Conservation (phyloP, 179 eudicot species). For the Sideroxylon spinosum region DNA sequence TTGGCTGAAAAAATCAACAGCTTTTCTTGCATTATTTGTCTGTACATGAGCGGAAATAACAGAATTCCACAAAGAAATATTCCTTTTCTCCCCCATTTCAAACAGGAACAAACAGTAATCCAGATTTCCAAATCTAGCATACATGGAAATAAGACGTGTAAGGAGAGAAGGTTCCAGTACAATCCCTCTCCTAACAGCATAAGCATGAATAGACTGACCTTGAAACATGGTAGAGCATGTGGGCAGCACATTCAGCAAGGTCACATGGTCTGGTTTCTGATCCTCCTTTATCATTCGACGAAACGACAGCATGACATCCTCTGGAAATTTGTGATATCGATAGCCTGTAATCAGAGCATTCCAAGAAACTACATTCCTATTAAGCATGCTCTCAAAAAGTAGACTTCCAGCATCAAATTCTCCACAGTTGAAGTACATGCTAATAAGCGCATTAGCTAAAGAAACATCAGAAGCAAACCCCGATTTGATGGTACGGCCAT, state of each 20-base stretch:
- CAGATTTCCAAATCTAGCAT: slow-evolving; percentile 43
- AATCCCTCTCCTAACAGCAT: slow-evolving; percentile 35
- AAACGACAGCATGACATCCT: slow-evolving; percentile 34
- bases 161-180: slow-evolving; percentile 41
- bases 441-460: slow-evolving; percentile 62
- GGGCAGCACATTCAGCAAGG: slow-evolving; percentile 53
- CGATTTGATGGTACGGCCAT: slow-evolving; percentile 44
- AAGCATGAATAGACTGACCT: slow-evolving; percentile 60
- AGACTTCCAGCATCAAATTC: slow-evolving; percentile 33
- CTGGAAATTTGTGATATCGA: slow-evolving; percentile 27
- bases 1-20: slow-evolving; percentile 34
- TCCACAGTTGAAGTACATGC: slow-evolving; percentile 58
- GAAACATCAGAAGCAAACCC: slow-evolving; percentile 43
- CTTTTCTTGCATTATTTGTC: slow-evolving; percentile 27
- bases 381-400: slow-evolving; percentile 39
- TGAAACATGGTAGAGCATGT: slow-evolving; percentile 36
- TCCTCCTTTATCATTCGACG: slow-evolving; percentile 38
- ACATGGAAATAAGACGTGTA: slow-evolving; percentile 62
- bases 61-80: slow-evolving; percentile 62
- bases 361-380: slow-evolving; percentile 59
- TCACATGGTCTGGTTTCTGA: slow-evolving; percentile 52
- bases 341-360: slow-evolving; percentile 61
- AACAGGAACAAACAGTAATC: slow-evolving; percentile 44
- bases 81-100: slow-evolving; percentile 35
- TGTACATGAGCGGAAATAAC: slow-evolving; percentile 45